A percentile compares a stretch with the other conserved stretches of the same genome.
Evolutionary conservation across 768 basidiomycete genomes (phyloP).

Genomic region (Psilocybe tampanensis): DNA sequence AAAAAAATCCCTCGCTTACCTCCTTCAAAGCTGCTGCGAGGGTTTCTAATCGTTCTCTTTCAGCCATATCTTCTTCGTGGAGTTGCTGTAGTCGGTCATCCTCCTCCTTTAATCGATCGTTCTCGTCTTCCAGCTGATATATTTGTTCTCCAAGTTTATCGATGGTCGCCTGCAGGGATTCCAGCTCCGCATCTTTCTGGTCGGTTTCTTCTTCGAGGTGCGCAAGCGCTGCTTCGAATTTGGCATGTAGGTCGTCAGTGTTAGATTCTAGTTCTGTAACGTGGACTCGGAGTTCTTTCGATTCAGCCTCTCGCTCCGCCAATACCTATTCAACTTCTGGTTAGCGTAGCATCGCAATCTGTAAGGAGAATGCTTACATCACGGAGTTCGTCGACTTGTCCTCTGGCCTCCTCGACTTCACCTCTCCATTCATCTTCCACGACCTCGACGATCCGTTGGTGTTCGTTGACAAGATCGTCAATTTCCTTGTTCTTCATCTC

Average conservation of each 20-base stretch:
- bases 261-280: conserved; percentile 77
- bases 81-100: conserved; percentile 58
- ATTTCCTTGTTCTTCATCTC: conserved; percentile 79
- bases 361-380: conserved; percentile 52
- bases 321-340: conserved; percentile 54
- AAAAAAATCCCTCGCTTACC: conserved; percentile 39
- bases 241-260: conserved; percentile 67
- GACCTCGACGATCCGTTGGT: conserved; percentile 67
- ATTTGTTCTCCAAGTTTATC: conserved; percentile 81
- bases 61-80: conserved; percentile 75
- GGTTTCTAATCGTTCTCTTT: conserved; percentile 67
- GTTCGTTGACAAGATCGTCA: conserved; percentile 75
- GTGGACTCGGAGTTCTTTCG: conserved; percentile 70
- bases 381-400: conserved; percentile 77
- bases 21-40: conserved; percentile 80
- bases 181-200: conserved; percentile 79
- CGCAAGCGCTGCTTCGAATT: conserved; percentile 73
- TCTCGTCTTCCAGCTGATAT: conserved; percentile 85
- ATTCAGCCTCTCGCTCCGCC: conserved; percentile 79
- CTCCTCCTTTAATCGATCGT: conserved; percentile 76
- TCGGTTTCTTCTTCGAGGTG: conserved; percentile 80
- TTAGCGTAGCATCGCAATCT: conserved; percentile 9
- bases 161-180: conserved; percentile 73
- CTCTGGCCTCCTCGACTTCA: conserved; percentile 80
- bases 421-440: conserved; percentile 88